Percentiles rank a stretch among this genome's conserved stretches.
These are phyloP conservation scores for Parsonsia alboflavescens DNA, from an alignment of 257 asterid species.

Conservation along the genomic window DNA sequence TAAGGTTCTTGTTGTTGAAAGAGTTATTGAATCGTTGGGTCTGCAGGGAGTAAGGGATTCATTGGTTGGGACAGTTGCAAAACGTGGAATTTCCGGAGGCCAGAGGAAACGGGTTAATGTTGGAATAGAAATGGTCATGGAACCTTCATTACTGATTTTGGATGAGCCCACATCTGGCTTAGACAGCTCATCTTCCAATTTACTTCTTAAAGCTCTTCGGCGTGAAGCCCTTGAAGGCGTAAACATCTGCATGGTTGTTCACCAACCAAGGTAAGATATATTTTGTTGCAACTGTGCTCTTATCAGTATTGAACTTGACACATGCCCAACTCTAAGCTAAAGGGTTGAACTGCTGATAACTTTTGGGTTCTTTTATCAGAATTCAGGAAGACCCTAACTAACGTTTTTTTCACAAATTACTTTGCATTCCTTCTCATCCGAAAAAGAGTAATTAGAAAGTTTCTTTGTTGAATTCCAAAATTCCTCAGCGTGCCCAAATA, in stretches of 20 bases:
- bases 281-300: neutral
- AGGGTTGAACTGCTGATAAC: neutral
- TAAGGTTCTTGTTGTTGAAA: slow-evolving; percentile 89
- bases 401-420: neutral
- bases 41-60: slow-evolving; percentile 86
- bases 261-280: slow-evolving; percentile 76
- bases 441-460: neutral
- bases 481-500: neutral
- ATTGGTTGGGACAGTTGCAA: slow-evolving; percentile 88
- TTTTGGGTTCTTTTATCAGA: neutral
- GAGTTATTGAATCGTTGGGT: slow-evolving; percentile 93
- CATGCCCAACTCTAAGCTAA: too few species aligned
- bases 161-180: slow-evolving; percentile 97
- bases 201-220: slow-evolving; percentile 87
- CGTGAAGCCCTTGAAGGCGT: slow-evolving; percentile 99
- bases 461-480: neutral
- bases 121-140: slow-evolving; percentile 94
- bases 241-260: slow-evolving; percentile 93
- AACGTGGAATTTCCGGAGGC: slow-evolving; percentile 96
- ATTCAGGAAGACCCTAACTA: neutral
- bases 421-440: neutral
- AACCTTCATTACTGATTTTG: slow-evolving; percentile 87
- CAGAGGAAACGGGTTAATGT: slow-evolving; percentile 95
- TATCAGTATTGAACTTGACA: slow-evolving; percentile 4
- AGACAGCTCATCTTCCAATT: slow-evolving; percentile 88